Conservation (phyloP, 805 yeast species). For the Wickerhamiella vanderwaltii region DNA sequence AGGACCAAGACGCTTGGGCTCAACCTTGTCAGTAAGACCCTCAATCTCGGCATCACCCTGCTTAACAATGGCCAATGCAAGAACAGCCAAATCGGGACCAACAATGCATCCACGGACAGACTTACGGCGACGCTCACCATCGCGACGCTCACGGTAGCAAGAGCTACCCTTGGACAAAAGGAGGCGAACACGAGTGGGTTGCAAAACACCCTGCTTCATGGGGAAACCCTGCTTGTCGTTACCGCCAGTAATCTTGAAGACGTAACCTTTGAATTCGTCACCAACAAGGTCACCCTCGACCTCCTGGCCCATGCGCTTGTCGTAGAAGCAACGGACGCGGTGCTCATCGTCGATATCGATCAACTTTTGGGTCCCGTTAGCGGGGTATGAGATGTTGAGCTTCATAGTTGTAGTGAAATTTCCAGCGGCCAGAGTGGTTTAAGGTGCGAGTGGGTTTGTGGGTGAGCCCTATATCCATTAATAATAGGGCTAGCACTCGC, state of each 20-base stretch:
- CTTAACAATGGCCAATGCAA: conserved; percentile 86
- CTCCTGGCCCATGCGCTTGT: conserved; percentile 99
- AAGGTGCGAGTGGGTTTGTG: conserved; percentile 8
- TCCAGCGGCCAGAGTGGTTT: conserved; percentile 1
- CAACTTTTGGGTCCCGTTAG: conserved; percentile 99
- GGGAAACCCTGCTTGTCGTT: conserved; percentile 99
- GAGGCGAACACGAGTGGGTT: conserved; percentile 98
- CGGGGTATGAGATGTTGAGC: conserved; percentile 99
- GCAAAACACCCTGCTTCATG: conserved; percentile 99
- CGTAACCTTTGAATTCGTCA: conserved; percentile 98
- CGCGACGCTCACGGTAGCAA: conserved; percentile 99
- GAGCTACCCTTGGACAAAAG: conserved; percentile 88
- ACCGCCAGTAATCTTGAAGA: conserved; percentile 98
- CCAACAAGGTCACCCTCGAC: conserved; percentile 97
- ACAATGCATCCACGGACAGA: conserved; percentile 99
- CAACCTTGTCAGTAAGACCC: conserved; percentile 88
- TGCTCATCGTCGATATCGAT: conserved; percentile 98
- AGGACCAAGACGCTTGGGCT: conserved; percentile 99
- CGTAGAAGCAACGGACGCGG: conserved; percentile 96
- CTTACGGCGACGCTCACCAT: conserved; percentile 99
- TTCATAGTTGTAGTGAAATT: conserved; percentile 26
- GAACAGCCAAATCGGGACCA: conserved; percentile 91
- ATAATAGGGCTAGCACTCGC: neutral
- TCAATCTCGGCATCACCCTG: conserved; percentile 94
- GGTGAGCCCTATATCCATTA: conserved; percentile 5